Conservation (phyloP, 345 rosid species). For the Camelina sativa region DNA sequence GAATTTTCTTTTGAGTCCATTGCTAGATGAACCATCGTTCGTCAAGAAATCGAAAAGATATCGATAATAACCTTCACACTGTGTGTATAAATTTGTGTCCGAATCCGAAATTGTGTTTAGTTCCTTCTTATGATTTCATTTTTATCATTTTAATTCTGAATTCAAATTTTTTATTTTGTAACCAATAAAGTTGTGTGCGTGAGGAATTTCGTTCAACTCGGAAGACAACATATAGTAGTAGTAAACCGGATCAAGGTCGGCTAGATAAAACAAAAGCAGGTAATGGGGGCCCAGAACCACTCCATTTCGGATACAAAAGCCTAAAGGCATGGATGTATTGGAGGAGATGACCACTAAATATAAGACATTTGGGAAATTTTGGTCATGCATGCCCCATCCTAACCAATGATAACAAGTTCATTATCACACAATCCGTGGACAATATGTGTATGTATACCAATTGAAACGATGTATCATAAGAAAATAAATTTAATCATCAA, state of each 20-base stretch:
- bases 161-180: not conserved
- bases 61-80: not conserved
- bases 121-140: too few relatives aligned
- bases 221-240: conserved; percentile 3
- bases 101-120: not conserved
- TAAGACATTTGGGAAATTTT: conserved; percentile 11
- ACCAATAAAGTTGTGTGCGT: not conserved
- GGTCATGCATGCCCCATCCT: conserved; percentile 32
- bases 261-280: conserved; percentile 31
- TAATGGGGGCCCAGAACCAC: conserved; percentile 25
- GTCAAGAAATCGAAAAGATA: too few relatives aligned
- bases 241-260: conserved; percentile 39
- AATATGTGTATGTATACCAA: not conserved
- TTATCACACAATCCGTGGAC: conserved; percentile 4
- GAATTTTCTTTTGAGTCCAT: too few relatives aligned
- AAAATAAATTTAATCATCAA: not conserved
- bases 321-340: conserved; percentile 37
- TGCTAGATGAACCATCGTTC: too few relatives aligned
- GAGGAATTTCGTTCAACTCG: not conserved
- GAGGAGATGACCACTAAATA: conserved; percentile 14
- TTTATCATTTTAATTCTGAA: too few relatives aligned
- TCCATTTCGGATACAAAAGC: conserved; percentile 44
- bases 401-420: conserved; percentile 24
- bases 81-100: not conserved
- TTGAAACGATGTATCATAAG: not conserved